Percentiles rank a stretch among this genome's conserved stretches.
Conservation (phyloP, 1,284 basidiomycete genomes). For the Trichosporon inkin region DNA sequence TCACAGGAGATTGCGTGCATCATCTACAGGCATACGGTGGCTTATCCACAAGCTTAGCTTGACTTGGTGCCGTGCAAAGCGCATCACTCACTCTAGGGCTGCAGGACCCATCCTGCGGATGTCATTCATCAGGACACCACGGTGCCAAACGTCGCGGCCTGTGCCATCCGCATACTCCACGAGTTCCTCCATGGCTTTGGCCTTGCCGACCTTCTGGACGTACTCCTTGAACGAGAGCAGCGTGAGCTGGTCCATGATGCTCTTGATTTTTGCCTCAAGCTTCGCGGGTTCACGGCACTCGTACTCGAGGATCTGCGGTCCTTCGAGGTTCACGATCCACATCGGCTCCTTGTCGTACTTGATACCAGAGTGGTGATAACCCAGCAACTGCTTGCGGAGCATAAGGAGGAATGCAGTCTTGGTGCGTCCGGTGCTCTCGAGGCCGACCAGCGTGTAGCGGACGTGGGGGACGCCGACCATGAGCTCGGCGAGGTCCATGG, state of each 20-base stretch:
- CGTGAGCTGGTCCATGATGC: background rate
- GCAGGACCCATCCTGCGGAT: constrained; percentile 2
- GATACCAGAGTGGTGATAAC: background rate
- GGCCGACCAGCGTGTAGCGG: background rate
- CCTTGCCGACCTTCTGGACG: background rate
- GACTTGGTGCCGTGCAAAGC: background rate
- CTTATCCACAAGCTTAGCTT: background rate
- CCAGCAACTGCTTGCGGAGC: background rate
- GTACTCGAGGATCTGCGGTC: background rate
- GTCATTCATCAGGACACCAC: background rate
- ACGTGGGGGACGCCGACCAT: background rate
- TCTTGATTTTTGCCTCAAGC: background rate
- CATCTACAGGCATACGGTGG: background rate
- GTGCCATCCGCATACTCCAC: background rate
- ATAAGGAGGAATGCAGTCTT: background rate
- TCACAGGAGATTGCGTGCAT: too few species aligned
- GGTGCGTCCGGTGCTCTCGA: background rate
- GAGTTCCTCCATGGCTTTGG: background rate
- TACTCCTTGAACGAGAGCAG: background rate
- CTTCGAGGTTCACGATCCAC: background rate
- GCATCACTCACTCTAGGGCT: background rate
- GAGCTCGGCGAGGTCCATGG: background rate
- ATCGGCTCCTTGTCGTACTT: background rate
- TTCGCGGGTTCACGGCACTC: background rate
- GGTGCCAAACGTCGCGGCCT: background rate